Conservation (phyloP, 2,329 filamentous ascomycete species). For the Fusarium pseudocircinatum region DNA sequence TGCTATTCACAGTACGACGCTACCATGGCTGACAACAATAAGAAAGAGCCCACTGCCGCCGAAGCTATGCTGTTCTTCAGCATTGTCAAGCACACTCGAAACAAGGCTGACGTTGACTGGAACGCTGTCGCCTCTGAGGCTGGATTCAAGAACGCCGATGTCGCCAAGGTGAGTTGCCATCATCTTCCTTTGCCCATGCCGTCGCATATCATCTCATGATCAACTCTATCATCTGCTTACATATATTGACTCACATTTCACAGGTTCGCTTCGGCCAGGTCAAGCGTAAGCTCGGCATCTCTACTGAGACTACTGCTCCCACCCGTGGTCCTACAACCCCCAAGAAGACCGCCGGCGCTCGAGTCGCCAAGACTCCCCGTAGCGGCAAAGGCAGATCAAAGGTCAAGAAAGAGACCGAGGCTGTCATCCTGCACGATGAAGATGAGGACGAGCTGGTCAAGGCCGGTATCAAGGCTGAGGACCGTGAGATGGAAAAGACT, state of each 20-base stretch:
- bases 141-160: slow-evolving; percentile 56
- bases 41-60: slow-evolving; percentile 50
- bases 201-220: not conserved
- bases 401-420: slow-evolving; percentile 39
- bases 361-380: slow-evolving; percentile 47
- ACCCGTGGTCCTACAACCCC: slow-evolving; percentile 16
- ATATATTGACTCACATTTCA: not conserved
- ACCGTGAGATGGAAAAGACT: slow-evolving; percentile 32
- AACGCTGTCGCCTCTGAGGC: slow-evolving; percentile 53
- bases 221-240: not conserved
- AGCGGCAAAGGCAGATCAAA: slow-evolving; percentile 31
- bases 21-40: slow-evolving; percentile 46
- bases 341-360: slow-evolving; percentile 41
- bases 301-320: slow-evolving; percentile 36
- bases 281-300: slow-evolving; percentile 57
- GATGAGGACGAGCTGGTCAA: slow-evolving; percentile 29
- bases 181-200: not conserved
- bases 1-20: not conserved
- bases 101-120: slow-evolving; percentile 61
- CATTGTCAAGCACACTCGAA: slow-evolving; percentile 55
- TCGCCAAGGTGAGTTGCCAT: slow-evolving; percentile 53
- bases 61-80: slow-evolving; percentile 58
- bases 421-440: slow-evolving; percentile 3
- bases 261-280: slow-evolving; percentile 61
- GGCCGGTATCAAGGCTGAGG: slow-evolving; percentile 29